Evolutionary conservation across 176 grass and related monocot species (phyloP).

Genomic region (Poa annua): DNA sequence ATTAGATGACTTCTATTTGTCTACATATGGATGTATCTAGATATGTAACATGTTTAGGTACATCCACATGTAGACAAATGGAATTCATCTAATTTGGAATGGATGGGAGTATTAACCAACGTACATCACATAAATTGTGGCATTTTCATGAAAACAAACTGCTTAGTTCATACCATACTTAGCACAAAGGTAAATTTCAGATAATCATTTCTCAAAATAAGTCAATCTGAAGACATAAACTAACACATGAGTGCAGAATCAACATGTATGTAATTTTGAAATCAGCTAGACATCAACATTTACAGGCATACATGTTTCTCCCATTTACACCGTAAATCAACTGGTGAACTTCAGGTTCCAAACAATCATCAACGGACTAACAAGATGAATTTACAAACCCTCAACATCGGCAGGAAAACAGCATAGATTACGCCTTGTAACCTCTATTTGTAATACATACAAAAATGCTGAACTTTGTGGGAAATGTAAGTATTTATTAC

Average conservation of each 20-base stretch:
- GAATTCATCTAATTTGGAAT: too few species aligned
- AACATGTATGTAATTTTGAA: not conserved
- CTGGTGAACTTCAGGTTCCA: conserved; percentile 6
- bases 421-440: not conserved
- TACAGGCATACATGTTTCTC: not conserved
- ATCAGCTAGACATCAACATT: not conserved
- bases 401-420: not conserved
- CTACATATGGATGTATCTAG: too few species aligned
- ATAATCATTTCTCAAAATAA: conserved; percentile 28
- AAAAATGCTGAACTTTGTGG: not conserved
- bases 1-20: too few species aligned
- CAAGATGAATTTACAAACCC: conserved; percentile 22
- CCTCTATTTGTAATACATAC: not conserved
- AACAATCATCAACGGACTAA: conserved; percentile 3
- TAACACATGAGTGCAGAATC: conserved; percentile 20
- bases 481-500: conserved; percentile 1
- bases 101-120: conserved; percentile 6
- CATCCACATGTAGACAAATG: too few species aligned
- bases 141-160: conserved; percentile 31
- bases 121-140: not conserved
- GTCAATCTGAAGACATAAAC: conserved; percentile 20
- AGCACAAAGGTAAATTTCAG: conserved; percentile 6
- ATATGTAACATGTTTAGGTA: too few species aligned
- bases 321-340: conserved; percentile 12
- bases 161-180: conserved; percentile 31